These are phyloP conservation scores for Xylariaceae sp. DNA, from an alignment of 2,329 filamentous ascomycete species.

Conservation along the genomic window DNA sequence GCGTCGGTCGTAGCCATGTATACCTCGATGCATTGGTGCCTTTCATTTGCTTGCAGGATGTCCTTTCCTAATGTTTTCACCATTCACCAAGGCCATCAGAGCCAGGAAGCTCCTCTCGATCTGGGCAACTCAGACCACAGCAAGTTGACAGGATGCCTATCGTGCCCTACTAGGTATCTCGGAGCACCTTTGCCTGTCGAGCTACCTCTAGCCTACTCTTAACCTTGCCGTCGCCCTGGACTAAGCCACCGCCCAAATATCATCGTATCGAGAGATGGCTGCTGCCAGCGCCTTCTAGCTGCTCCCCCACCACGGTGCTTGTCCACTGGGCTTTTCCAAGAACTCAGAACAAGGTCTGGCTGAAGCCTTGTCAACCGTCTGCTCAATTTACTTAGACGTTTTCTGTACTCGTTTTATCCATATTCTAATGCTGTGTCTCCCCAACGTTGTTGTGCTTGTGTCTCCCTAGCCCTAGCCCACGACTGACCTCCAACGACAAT, in stretches of 20 bases:
- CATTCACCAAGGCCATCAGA: too few species aligned
- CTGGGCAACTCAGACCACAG: too few species aligned
- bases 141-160: too few species aligned
- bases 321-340: constrained; percentile 10
- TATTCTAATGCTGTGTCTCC: constrained; percentile 19
- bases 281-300: constrained; percentile 13
- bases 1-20: too few species aligned
- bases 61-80: too few species aligned
- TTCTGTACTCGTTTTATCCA: constrained; percentile 25
- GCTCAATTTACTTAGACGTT: constrained; percentile 20
- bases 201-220: constrained; percentile 3
- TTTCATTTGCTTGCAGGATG: too few species aligned
- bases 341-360: constrained; percentile 12
- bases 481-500: constrained; percentile 1
- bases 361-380: constrained; percentile 10
- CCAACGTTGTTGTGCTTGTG: constrained; percentile 6
- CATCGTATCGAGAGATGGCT: constrained; percentile 12
- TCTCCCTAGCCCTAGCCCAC: constrained; percentile 7
- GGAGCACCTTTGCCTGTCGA: constrained; percentile 3
- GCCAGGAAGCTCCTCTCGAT: too few species aligned
- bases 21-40: too few species aligned
- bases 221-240: constrained; percentile 2
- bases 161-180: not conserved
- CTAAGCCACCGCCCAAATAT: constrained; percentile 11
- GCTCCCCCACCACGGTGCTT: constrained; percentile 13